phyloP scores from a whole-genome alignment of 352 stramenopile species.

The Peronospora destructor region DNA sequence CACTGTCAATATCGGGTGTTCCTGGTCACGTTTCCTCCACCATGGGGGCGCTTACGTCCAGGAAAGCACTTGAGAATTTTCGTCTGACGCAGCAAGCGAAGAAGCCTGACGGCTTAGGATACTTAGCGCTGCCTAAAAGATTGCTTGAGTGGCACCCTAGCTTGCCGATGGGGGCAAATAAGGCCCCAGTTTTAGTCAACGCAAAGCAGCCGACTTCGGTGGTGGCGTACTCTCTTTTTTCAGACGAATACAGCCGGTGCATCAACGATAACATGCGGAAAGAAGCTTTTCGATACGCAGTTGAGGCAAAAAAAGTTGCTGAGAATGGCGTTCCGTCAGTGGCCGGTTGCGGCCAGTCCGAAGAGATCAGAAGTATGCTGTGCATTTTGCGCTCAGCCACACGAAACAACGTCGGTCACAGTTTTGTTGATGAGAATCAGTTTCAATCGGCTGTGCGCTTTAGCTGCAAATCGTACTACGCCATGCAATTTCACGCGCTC shows the following conservation, averaged over 20 bases:
- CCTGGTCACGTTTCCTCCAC: constrained; percentile 46
- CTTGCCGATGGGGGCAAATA: constrained; percentile 58
- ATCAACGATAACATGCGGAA: constrained; percentile 68
- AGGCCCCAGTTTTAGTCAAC: constrained; percentile 74
- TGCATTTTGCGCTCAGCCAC: constrained; percentile 54
- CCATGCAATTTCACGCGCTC: constrained; percentile 84
- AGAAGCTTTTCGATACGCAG: constrained; percentile 35
- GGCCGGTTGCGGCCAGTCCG: constrained; percentile 19
- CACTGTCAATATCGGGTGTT: constrained; percentile 28
- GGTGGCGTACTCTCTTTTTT: constrained; percentile 81
- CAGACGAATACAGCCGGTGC: constrained; percentile 68
- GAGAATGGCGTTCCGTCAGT: constrained; percentile 28
- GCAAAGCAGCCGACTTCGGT: constrained; percentile 75
- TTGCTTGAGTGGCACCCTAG: constrained; percentile 78
- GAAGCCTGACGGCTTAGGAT: constrained; percentile 50
- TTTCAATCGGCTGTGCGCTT: constrained; percentile 78
- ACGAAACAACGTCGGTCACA: constrained; percentile 79
- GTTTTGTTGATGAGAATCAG: constrained; percentile 82
- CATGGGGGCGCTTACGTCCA: constrained; percentile 55
- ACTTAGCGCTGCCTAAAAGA: constrained; percentile 72
- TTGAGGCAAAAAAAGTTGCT: constrained; percentile 24
- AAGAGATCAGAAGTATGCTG: constrained; percentile 46
- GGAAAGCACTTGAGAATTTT: constrained; percentile 59
- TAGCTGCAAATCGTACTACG: constrained; percentile 85
- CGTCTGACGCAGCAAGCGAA: constrained; percentile 56